Evolutionary conservation across 208 protist genomes (phyloP).

Genomic region (Spongospora subterranea): DNA sequence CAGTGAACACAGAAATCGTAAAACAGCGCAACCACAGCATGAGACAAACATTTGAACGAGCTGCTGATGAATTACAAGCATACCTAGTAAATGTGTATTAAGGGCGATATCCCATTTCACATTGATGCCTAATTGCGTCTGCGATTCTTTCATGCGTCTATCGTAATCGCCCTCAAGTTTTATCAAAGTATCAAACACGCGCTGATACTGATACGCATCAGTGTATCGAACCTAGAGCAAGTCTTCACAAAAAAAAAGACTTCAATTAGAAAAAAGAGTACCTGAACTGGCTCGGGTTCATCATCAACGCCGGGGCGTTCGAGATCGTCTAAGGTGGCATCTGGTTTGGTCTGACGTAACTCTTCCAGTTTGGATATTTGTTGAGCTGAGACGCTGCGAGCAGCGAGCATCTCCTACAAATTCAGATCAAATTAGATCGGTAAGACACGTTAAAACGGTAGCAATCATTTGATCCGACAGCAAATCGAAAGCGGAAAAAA

Average conservation of each 20-base stretch:
- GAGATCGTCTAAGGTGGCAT: slow-evolving; percentile 78
- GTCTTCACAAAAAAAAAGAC: slow-evolving; percentile 32
- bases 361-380: slow-evolving; percentile 88
- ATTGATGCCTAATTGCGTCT: slow-evolving; percentile 76
- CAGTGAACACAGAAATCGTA: too few species aligned
- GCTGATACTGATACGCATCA: slow-evolving; percentile 87
- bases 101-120: slow-evolving; percentile 85
- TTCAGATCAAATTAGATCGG: neutral
- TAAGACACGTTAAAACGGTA: neutral
- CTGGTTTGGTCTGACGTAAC: slow-evolving; percentile 82
- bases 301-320: slow-evolving; percentile 76
- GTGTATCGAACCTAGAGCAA: slow-evolving; percentile 77
- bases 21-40: too few species aligned
- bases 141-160: slow-evolving; percentile 84
- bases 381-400: slow-evolving; percentile 76
- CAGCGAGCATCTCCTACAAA: slow-evolving; percentile 46
- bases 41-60: too few species aligned
- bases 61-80: too few species aligned
- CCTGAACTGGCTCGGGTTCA: slow-evolving; percentile 72
- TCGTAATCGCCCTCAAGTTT: slow-evolving; percentile 89
- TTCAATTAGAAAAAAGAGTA: neutral
- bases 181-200: slow-evolving; percentile 85
- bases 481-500: neutral
- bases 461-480: slow-evolving; percentile 1
- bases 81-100: slow-evolving; percentile 72